Evolutionary conservation across 2,329 filamentous ascomycete species (phyloP).

Genomic region (Diaporthe aspalathi): DNA sequence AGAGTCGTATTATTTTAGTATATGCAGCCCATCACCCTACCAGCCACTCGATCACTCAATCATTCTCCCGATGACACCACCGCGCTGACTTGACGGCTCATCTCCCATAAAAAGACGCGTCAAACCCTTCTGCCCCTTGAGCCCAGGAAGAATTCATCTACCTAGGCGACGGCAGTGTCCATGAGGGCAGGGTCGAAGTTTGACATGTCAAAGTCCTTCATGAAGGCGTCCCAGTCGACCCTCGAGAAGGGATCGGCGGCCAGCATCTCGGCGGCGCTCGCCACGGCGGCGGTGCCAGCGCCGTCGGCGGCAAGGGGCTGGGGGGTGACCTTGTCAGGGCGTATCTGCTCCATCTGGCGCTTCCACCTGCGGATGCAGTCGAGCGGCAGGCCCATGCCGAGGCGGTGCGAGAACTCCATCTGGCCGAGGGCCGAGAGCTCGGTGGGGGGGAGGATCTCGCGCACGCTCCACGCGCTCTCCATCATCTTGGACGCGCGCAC

Average conservation of each 20-base stretch:
- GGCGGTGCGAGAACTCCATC: conserved; percentile 56
- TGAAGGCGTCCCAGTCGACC: conserved; percentile 62
- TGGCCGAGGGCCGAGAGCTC: conserved; percentile 52
- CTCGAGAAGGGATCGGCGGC: conserved; percentile 54
- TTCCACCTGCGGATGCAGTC: conserved; percentile 63
- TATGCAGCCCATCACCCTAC: neutral
- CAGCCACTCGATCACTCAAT: neutral
- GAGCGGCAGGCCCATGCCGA: conserved; percentile 61
- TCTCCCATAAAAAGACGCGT: too few species aligned
- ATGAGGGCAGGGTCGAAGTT: conserved; percentile 44
- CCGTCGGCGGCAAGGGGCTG: conserved; percentile 14
- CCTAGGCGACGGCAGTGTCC: conserved; percentile 31
- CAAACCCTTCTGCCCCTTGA: neutral
- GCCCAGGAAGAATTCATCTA: too few species aligned
- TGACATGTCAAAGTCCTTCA: conserved; percentile 65
- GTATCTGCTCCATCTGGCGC: conserved; percentile 53
- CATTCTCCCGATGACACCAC: neutral
- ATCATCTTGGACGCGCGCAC: conserved; percentile 58
- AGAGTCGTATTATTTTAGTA: conserved; percentile 1
- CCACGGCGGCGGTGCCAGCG: conserved; percentile 1
- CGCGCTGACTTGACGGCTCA: neutral
- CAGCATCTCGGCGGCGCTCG: conserved; percentile 27
- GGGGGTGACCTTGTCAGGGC: conserved; percentile 45
- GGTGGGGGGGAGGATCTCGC: conserved; percentile 51
- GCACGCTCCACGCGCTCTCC: conserved; percentile 60